Conservation (phyloP, 1,284 basidiomycete genomes). For the Ganoderma leucocontextum region DNA sequence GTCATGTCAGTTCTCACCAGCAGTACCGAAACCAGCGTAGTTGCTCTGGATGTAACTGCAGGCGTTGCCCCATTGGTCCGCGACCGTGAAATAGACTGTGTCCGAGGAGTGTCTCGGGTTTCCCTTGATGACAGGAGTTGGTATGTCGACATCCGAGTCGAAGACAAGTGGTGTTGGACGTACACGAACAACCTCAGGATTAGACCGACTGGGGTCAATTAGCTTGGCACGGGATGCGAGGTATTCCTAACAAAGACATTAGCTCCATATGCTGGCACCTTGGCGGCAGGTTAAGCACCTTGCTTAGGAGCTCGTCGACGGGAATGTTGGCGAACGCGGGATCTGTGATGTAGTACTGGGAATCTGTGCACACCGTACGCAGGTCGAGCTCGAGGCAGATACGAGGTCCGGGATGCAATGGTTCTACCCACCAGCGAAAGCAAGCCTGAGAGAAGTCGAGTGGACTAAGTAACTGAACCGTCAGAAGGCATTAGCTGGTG, state of each 20-base stretch:
- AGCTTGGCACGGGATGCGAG: slow-evolving; percentile 81
- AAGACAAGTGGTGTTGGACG: slow-evolving; percentile 31
- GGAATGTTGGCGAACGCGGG: slow-evolving; percentile 81
- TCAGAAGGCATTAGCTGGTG: not conserved
- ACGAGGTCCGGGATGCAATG: not conserved
- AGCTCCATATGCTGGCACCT: not conserved
- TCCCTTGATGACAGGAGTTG: slow-evolving; percentile 58
- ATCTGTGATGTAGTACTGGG: slow-evolving; percentile 89
- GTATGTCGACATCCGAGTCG: slow-evolving; percentile 4
- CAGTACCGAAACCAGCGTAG: slow-evolving; percentile 86
- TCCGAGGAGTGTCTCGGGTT: slow-evolving; percentile 85
- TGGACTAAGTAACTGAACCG: slow-evolving; percentile 28
- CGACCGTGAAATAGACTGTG: slow-evolving; percentile 92
- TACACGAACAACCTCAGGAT: slow-evolving; percentile 74
- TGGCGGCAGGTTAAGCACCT: slow-evolving; percentile 52
- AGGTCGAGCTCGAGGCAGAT: not conserved
- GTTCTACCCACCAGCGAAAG: slow-evolving; percentile 66
- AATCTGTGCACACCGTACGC: slow-evolving; percentile 58
- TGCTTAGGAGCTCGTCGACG: slow-evolving; percentile 81
- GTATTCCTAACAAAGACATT: slow-evolving; percentile 66
- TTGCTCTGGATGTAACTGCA: slow-evolving; percentile 97
- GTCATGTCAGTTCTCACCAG: slow-evolving; percentile 50
- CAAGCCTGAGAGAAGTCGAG: slow-evolving; percentile 56
- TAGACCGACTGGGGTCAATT: slow-evolving; percentile 76
- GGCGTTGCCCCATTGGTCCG: slow-evolving; percentile 91